phyloP scores from a whole-genome alignment of 768 basidiomycete species.

The Auriscalpium microsporum region DNA sequence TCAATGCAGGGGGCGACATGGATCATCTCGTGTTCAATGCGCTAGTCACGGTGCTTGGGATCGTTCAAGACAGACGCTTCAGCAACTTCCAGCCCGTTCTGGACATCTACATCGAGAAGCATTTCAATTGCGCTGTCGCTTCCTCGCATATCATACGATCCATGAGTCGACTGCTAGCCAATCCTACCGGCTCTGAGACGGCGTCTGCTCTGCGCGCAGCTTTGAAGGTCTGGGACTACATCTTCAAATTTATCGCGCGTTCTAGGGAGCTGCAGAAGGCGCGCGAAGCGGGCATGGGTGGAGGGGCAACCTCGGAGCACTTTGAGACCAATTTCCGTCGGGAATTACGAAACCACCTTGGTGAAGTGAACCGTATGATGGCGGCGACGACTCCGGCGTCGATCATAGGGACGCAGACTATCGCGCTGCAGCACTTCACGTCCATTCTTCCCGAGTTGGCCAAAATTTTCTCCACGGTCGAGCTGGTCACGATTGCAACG shows the following conservation, averaged over 20 bases:
- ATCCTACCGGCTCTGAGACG: conserved; percentile 62
- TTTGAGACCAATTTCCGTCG: conserved; percentile 78
- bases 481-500: conserved; percentile 81
- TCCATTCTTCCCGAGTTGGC: conserved; percentile 83
- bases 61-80: conserved; percentile 90
- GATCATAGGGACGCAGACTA: conserved; percentile 95
- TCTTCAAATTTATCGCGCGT: conserved; percentile 92
- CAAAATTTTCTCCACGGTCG: conserved; percentile 70
- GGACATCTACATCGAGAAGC: conserved; percentile 86
- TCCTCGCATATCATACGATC: conserved; percentile 80
- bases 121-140: conserved; percentile 76
- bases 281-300: conserved; percentile 70
- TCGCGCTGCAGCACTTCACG: conserved; percentile 89
- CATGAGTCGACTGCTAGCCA: conserved; percentile 73
- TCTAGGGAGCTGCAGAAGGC: conserved; percentile 81
- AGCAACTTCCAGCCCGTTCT: conserved; percentile 91
- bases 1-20: conserved; percentile 70
- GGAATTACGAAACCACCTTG: conserved; percentile 69
- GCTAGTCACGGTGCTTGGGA: conserved; percentile 83
- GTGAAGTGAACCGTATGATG: conserved; percentile 87
- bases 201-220: conserved; percentile 79
- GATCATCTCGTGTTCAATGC: conserved; percentile 86
- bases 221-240: conserved; percentile 93
- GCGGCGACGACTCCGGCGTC: conserved; percentile 62
- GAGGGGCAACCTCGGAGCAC: conserved; percentile 78